Conservation (phyloP, 805 yeast genomes). For the Saturnispora hagleri region DNA sequence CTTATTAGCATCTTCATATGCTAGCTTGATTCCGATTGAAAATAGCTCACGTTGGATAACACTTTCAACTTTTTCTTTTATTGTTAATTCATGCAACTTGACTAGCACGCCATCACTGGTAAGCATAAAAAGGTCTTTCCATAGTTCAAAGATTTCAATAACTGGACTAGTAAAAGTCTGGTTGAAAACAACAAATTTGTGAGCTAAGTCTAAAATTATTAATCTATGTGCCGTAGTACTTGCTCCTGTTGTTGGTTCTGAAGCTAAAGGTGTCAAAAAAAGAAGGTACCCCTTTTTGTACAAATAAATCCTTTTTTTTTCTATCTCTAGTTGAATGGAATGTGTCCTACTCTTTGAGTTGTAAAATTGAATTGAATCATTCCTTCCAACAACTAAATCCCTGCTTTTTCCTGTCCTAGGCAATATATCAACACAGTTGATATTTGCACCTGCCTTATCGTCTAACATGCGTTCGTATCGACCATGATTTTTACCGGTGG, state of each 20-base stretch:
- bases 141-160: constrained; percentile 44
- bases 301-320: constrained; percentile 44
- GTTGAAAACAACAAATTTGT: constrained; percentile 63
- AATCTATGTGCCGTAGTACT: constrained; percentile 40
- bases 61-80: constrained; percentile 59
- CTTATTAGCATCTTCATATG: constrained; percentile 26
- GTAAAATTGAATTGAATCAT: constrained; percentile 56
- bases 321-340: constrained; percentile 45
- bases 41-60: constrained; percentile 63
- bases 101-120: constrained; percentile 71
- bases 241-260: constrained; percentile 22
- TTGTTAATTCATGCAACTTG: constrained; percentile 53
- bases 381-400: constrained; percentile 52
- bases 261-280: constrained; percentile 33
- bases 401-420: constrained; percentile 16
- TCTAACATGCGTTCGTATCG: constrained; percentile 43
- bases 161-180: constrained; percentile 61
- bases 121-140: constrained; percentile 51
- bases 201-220: constrained; percentile 56
- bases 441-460: constrained; percentile 38
- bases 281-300: constrained; percentile 43
- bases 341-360: constrained; percentile 44
- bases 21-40: constrained; percentile 63
- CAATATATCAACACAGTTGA: constrained; percentile 37
- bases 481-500: constrained; percentile 72